Base-by-base conservation (phyloP, 164 flowering plant species). In the Magnolia kwangsiensis region DNA sequence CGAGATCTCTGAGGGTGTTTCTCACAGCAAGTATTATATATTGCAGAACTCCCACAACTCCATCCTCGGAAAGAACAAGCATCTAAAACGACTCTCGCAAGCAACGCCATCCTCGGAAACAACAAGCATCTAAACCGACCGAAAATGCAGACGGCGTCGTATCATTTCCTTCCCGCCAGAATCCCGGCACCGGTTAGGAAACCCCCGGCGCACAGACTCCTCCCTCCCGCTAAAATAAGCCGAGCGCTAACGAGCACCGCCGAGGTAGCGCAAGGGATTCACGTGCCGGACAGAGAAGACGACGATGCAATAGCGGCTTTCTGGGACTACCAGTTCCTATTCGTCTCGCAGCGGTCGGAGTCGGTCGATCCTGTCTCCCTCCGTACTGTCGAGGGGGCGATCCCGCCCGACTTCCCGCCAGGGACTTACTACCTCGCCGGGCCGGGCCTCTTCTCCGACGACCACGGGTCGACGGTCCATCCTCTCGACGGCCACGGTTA, bases 401-500 rank as follows among this genome's bases (percentile, higher is more conserved):
- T 96, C 9, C 98, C 99, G 0, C 8, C 55, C 8, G 96, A 87
- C 63, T 92, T 96, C 71, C 99, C 98, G 0, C 76, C 86, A 8
- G 99, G 99, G 24, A 96, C 96, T 21, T 96, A 96, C 77, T 96
- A 91, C 77, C 84, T 96, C 1, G 80, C 88, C 6, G 99, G 99
- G 1, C 99, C 99, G 8, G 99, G 99, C 0, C 64, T 94, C 0
- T 91, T 96, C 71, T 58, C 87, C 24, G 99, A 96, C 69, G 98
- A 96, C 61, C 89, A 92, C 59, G 99, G 99, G 11, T 96, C 99
- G 1, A 90, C 93, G 14, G 97, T 96, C 71, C 93, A 92, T 79
- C 99, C 99, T 0, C 86, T 96, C 16, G 99, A 96, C 55, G 99
- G 99, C 3, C 99, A 96, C 72, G 99, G 99, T 0, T 96, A 96